Evolutionary conservation across 2,329 filamentous ascomycete species (phyloP).

Genomic region (Madurella fahalii): DNA sequence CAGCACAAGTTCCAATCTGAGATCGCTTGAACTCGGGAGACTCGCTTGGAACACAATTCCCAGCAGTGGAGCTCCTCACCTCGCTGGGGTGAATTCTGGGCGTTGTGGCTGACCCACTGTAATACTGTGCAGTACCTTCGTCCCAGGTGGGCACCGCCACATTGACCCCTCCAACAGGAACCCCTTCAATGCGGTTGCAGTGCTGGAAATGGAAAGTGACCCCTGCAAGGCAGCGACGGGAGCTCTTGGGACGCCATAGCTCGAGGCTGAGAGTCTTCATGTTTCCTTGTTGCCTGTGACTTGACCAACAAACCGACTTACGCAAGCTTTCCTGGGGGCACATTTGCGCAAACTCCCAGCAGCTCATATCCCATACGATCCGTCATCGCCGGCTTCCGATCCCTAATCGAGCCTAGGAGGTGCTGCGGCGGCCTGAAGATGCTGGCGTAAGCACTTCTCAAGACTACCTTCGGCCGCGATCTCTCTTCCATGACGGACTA

Average conservation of each 20-base stretch:
- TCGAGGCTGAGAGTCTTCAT: conserved; percentile 1
- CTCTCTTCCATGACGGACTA: conserved; percentile 27
- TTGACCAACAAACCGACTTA: background rate
- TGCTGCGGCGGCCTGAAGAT: conserved; percentile 9
- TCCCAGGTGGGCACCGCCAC: background rate
- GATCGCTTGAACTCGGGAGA: no score
- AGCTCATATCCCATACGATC: background rate
- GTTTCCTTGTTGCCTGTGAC: background rate
- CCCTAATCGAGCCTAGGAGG: background rate
- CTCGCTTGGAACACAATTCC: no score
- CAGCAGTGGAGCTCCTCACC: no score
- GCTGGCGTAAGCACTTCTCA: conserved; percentile 17
- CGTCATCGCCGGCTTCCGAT: background rate
- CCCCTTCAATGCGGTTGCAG: background rate
- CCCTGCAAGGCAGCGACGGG: background rate
- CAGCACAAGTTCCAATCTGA: no score
- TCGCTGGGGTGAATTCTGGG: no score
- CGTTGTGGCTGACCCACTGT: background rate
- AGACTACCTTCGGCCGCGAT: background rate
- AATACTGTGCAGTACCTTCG: background rate
- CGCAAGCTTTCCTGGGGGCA: background rate
- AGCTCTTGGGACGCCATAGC: background rate
- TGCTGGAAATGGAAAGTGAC: background rate
- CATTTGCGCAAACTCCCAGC: background rate
- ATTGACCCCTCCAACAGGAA: background rate